Evolutionary conservation across 352 stramenopile genomes (phyloP), one percentile per base, ranked within the genome.

Genomic region (Phytopythium montanum): DNA sequence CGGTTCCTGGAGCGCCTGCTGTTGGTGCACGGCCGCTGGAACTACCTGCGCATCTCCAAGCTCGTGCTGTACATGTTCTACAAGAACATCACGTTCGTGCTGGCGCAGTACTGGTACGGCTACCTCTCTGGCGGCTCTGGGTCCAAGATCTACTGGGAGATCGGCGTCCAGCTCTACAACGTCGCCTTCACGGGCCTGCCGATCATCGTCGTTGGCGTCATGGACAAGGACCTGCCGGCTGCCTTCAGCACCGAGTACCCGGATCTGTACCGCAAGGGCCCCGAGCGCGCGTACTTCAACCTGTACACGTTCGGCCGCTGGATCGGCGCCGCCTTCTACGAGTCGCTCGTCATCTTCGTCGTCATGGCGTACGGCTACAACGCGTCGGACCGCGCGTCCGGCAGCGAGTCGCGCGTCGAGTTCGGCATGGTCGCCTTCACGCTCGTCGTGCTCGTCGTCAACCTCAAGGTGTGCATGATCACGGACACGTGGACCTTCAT

Each of bases 11-110:
- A 94, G 59, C 76, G 81, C 0, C 64, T 98, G 19, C 72, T 98
- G 39, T 66, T 98, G 5, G 83, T 98, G 26, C 95, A 98, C 66
- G 95, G 95, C 21, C 74, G 85, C 16, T 96, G 87, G 81, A 96
- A 95, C 68, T 97, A 97, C 69, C 83, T 92, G 39, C 85, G 94
- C 34, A 91, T 96, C 55, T 94, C 89, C 34, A 95, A 95, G 58
- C 65, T 98, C 14, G 81, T 97, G 21, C 65, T 94, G 33, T 98
- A 97, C 73, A 95, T 93, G 69, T 97, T 98, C 65, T 97, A 96
- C 78, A 98, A 98, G 70, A 98, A 97, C 75, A 93, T 96, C 52
- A 90, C 94, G 16, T 75, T 98, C 19, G 89, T 96, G 45, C 59
- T 97, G 18, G 75, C 74, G 18, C 83, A 97, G 64, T 98, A 96